Conservation (phyloP, 139 green algal species). For the Astrephomene gubernaculifera region DNA sequence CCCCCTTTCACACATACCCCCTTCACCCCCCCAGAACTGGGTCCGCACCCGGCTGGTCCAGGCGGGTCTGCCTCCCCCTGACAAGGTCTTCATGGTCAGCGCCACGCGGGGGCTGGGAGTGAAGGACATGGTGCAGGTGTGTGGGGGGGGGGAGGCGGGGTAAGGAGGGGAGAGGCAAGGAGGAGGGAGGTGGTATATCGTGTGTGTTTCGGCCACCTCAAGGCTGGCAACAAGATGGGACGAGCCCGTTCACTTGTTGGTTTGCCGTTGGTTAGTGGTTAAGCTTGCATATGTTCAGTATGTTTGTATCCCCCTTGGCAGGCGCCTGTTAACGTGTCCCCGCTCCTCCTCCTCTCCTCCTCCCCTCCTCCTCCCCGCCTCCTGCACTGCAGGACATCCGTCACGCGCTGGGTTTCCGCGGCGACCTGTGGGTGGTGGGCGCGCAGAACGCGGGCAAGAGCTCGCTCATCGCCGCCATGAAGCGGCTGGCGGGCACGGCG, state of each 20-base stretch:
- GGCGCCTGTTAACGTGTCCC: neutral
- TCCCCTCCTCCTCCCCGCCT: neutral
- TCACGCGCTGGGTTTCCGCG: constrained; percentile 59
- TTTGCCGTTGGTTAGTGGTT: too few species aligned
- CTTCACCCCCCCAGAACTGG: constrained; percentile 64
- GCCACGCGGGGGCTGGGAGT: constrained; percentile 58
- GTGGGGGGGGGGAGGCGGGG: too few species aligned
- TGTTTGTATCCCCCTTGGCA: too few species aligned
- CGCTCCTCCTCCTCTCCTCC: neutral
- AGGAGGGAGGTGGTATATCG: too few species aligned
- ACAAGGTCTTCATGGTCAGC: constrained; percentile 67
- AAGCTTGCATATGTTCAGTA: too few species aligned
- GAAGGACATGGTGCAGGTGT: constrained; percentile 53
- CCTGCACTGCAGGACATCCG: constrained; percentile 24
- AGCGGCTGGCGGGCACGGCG: constrained; percentile 62
- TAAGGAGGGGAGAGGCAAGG: too few species aligned
- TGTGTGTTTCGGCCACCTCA: too few species aligned
- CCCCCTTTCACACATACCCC: neutral
- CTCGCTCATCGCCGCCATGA: constrained; percentile 95
- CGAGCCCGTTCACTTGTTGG: too few species aligned
- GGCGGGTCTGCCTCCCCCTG: constrained; percentile 63
- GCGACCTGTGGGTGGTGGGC: constrained; percentile 96
- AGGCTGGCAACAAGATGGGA: too few species aligned
- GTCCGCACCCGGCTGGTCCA: constrained; percentile 65
- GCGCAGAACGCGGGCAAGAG: constrained; percentile 94